These are phyloP conservation scores for Rhizophora apiculata DNA, from an alignment of 345 rosid genomes.

Conservation along the genomic window DNA sequence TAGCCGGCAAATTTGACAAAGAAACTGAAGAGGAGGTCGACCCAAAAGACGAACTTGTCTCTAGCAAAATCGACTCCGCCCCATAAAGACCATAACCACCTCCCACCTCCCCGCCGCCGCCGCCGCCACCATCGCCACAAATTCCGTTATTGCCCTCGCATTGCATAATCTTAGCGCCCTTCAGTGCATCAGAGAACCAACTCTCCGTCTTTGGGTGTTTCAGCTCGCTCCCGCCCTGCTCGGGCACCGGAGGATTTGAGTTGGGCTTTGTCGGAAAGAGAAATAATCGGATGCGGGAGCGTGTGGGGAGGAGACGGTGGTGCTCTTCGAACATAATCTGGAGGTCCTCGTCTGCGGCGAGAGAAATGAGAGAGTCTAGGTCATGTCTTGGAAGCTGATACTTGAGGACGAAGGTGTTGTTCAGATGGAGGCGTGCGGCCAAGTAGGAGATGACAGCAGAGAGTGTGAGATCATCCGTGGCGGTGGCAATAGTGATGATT, in stretches of 20 bases:
- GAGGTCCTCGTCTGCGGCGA: constrained; percentile 46
- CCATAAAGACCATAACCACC: constrained; percentile 29
- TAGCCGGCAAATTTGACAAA: constrained; percentile 52
- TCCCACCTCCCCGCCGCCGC: background rate
- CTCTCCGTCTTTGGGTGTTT: constrained; percentile 69
- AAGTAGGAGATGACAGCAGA: constrained; percentile 34
- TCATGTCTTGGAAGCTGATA: constrained; percentile 48
- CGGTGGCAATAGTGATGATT: constrained; percentile 34
- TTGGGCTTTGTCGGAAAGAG: constrained; percentile 22
- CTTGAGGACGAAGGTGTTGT: constrained; percentile 36
- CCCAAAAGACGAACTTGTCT: constrained; percentile 74
- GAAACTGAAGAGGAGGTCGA: constrained; percentile 73
- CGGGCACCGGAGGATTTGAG: constrained; percentile 6
- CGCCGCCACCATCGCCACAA: background rate
- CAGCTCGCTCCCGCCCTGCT: constrained; percentile 25
- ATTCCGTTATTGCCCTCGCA: constrained; percentile 18
- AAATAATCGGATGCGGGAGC: constrained; percentile 40
- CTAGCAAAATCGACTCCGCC: constrained; percentile 64
- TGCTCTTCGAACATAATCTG: constrained; percentile 42
- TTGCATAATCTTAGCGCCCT: constrained; percentile 49
- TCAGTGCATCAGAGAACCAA: constrained; percentile 78
- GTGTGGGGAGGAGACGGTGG: constrained; percentile 19
- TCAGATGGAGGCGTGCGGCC: constrained; percentile 31
- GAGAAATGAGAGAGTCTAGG: constrained; percentile 49
- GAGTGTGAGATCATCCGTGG: constrained; percentile 24